phyloP scores from a whole-genome alignment of 495 filamentous ascomycete genomes.

The Penicillium bialowiezense region DNA sequence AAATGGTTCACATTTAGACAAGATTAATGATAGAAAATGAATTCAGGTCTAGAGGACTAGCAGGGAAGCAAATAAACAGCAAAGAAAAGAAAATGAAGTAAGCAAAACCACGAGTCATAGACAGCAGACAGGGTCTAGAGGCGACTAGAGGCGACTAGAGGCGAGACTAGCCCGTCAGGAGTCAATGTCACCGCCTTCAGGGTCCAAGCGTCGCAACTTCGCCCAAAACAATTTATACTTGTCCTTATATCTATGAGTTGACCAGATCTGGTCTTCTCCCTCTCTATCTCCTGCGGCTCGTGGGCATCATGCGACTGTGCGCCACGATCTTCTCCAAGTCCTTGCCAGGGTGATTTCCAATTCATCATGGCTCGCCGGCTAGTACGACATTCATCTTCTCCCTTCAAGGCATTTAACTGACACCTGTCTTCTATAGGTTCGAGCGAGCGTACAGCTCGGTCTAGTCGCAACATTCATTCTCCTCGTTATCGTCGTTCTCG shows the following conservation, averaged over 20 bases:
- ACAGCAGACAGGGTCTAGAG: background rate
- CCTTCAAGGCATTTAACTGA: constrained; percentile 8
- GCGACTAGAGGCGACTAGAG: too few species aligned
- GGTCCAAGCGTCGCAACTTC: constrained; percentile 20
- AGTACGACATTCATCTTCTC: constrained; percentile 24
- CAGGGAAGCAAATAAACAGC: background rate
- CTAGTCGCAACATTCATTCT: constrained; percentile 64
- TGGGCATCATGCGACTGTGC: constrained; percentile 27
- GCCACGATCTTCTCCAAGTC: constrained; percentile 25
- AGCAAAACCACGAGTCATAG: background rate
- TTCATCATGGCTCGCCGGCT: constrained; percentile 48
- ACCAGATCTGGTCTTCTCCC: constrained; percentile 30
- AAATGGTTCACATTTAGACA: background rate
- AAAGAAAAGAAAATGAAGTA: background rate
- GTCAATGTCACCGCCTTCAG: constrained; percentile 11
- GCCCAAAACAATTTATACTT: constrained; percentile 15
- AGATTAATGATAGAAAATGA: background rate
- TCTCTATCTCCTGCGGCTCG: background rate
- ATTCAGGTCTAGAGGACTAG: too few species aligned
- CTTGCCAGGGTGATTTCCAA: constrained; percentile 33
- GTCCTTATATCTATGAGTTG: constrained; percentile 20
- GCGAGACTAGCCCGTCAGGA: constrained; percentile 9
- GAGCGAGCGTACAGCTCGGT: constrained; percentile 78
- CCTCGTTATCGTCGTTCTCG: constrained; percentile 70
- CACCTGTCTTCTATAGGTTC: constrained; percentile 48